phyloP scores from a whole-genome alignment of 2,329 filamentous ascomycete species.

The Calonectria fujianensis region DNA sequence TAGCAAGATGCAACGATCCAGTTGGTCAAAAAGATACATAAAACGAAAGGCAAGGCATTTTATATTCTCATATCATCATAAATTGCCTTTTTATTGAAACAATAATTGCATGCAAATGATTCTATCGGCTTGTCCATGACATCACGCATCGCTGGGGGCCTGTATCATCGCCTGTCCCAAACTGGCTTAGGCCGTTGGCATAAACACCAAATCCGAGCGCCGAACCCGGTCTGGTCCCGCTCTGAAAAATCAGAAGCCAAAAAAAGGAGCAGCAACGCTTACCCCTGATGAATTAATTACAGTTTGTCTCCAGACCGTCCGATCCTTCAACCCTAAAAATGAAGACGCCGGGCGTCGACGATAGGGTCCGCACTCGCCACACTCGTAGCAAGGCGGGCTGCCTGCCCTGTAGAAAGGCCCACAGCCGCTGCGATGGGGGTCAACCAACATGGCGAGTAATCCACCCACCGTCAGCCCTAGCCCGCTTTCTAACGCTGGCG shows the following conservation, averaged over 20 bases:
- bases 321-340: background rate
- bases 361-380: conserved; percentile 7
- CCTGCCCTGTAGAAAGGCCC: conserved; percentile 10
- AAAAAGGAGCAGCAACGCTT: background rate
- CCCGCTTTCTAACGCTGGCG: conserved; percentile 1
- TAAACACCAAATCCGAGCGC: conserved; percentile 4
- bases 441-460: conserved; percentile 19
- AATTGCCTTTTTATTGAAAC: background rate
- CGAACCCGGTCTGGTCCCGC: conserved; percentile 3
- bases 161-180: background rate
- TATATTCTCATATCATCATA: background rate
- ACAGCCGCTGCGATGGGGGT: conserved; percentile 17
- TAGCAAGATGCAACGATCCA: background rate
- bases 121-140: background rate
- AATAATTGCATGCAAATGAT: background rate
- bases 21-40: background rate
- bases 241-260: background rate
- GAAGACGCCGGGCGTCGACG: background rate
- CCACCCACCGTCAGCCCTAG: conserved; percentile 17
- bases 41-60: background rate
- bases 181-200: background rate
- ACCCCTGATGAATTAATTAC: conserved; percentile 1
- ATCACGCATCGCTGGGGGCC: background rate
- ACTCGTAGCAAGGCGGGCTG: conserved; percentile 18
- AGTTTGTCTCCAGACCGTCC: background rate